Percentiles rank a stretch among this genome's conserved stretches.
Conservation (phyloP, 106 monocot species). For the Dendrobium officinale region DNA sequence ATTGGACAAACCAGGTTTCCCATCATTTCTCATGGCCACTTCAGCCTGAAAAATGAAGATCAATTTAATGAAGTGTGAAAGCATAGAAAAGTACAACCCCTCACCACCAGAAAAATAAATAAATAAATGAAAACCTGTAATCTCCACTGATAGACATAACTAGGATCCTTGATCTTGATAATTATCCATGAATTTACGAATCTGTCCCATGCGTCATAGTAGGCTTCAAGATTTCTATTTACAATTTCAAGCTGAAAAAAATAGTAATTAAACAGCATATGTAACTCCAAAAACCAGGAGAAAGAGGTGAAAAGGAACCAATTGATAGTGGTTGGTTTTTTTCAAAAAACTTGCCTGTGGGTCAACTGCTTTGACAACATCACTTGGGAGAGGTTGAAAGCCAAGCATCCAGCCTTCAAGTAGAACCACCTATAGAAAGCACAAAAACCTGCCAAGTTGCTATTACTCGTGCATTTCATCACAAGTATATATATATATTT, state of each 20-base stretch:
- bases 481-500: no score
- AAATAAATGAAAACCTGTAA: slow-evolving; percentile 40
- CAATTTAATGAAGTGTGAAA: background rate
- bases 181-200: slow-evolving; percentile 82
- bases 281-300: background rate
- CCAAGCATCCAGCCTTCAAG: slow-evolving; percentile 99
- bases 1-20: slow-evolving; percentile 96
- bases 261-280: background rate
- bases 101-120: background rate
- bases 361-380: slow-evolving; percentile 82
- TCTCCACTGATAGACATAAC: slow-evolving; percentile 88
- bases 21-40: slow-evolving; percentile 87
- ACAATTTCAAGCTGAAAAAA: slow-evolving; percentile 78
- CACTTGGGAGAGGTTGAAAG: slow-evolving; percentile 81
- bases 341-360: slow-evolving; percentile 52
- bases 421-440: slow-evolving; percentile 62
- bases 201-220: slow-evolving; percentile 87
- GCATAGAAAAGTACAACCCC: background rate
- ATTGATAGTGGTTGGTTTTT: background rate
- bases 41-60: slow-evolving; percentile 60
- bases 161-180: slow-evolving; percentile 85
- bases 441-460: background rate
- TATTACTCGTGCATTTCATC: background rate
- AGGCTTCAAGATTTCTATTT: slow-evolving; percentile 89
- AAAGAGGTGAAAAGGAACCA: background rate